Evolutionary conservation across 1,139 yeast species (phyloP), one percentile per base, ranked within the genome.

Genomic region (Martiniozyma asiatica): DNA sequence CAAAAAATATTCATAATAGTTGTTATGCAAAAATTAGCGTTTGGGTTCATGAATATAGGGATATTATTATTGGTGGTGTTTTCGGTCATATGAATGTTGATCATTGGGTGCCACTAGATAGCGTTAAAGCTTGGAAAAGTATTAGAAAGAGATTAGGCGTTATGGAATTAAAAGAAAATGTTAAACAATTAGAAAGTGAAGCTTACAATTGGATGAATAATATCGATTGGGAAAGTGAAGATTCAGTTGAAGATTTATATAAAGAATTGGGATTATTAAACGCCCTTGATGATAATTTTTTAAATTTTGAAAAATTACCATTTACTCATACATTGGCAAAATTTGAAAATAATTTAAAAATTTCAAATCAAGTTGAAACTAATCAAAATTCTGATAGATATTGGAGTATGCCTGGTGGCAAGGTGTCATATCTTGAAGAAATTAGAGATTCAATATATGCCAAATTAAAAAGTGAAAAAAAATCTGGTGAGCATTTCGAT

Each of bases 31-130:
- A 81, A 49, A 76, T 73, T 49, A 66, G 79, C 22, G 65, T 73
- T 14, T 81, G 94, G 93, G 57, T 73, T 24, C 72, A 80, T 44
- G 94, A 80, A 47, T 82, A 75, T 49, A 63, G 93, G 41, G 94
- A 82, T 48, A 67, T 82, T 21, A 76, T 82, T 25, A 62, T 82
- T 39, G 94, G 94, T 17, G 85, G 89, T 9, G 56, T 82, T 19
- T 82, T 68, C 50, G 94, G 94, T 0, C 94, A 82, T 48, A 82
- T 82, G 94, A 82, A 82, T 51, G 58, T 81, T 36, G 94, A 82
- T 49, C 94, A 82, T 55, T 81, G 80, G 47, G 63, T 79, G 28
- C 82, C 93, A 0, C 61, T 77, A 41, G 92, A 81, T 55, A 66
- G 84, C 1, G 65, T 65, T 24, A 67, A 70, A 38, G 81, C 89